Conservation (phyloP, 192 early-diverging fungal genomes). For the Coemansia sp. region DNA sequence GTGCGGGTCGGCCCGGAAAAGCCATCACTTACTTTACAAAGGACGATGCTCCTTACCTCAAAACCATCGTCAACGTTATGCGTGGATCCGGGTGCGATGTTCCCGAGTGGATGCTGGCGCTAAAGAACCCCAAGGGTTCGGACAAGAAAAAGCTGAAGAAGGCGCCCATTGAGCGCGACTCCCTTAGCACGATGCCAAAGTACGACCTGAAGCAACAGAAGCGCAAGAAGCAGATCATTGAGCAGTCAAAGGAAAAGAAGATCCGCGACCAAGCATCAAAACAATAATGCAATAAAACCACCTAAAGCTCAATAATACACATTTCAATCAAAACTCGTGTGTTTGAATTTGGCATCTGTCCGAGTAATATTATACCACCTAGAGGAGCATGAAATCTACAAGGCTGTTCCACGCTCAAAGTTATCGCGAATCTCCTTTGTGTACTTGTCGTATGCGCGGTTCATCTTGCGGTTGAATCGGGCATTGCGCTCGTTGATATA, state of each 20-base stretch:
- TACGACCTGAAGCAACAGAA: slow-evolving; percentile 71
- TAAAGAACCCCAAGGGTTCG: slow-evolving; percentile 66
- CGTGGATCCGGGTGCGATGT: slow-evolving; percentile 91
- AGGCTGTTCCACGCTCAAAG: slow-evolving; percentile 81
- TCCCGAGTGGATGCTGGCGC: slow-evolving; percentile 94
- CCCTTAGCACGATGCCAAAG: slow-evolving; percentile 74
- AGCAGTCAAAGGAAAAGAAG: slow-evolving; percentile 52
- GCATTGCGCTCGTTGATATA: slow-evolving; percentile 98
- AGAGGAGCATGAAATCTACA: slow-evolving; percentile 30
- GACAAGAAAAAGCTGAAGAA: slow-evolving; percentile 70
- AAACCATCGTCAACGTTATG: slow-evolving; percentile 97
- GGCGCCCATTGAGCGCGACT: slow-evolving; percentile 67
- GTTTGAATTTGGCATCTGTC: neutral
- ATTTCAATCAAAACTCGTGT: neutral
- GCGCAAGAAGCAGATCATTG: slow-evolving; percentile 58
- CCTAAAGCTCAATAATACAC: neutral
- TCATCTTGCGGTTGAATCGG: slow-evolving; percentile 94
- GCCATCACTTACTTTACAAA: slow-evolving; percentile 96
- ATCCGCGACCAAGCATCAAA: slow-evolving; percentile 2
- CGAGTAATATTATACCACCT: no score
- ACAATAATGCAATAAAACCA: neutral
- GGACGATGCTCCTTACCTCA: slow-evolving; percentile 85
- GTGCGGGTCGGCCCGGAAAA: slow-evolving; percentile 86
- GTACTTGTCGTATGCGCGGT: slow-evolving; percentile 91
- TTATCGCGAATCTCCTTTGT: slow-evolving; percentile 90